Evolutionary conservation across 805 yeast genomes (phyloP).

Genomic region (Komagataella pastoris): DNA sequence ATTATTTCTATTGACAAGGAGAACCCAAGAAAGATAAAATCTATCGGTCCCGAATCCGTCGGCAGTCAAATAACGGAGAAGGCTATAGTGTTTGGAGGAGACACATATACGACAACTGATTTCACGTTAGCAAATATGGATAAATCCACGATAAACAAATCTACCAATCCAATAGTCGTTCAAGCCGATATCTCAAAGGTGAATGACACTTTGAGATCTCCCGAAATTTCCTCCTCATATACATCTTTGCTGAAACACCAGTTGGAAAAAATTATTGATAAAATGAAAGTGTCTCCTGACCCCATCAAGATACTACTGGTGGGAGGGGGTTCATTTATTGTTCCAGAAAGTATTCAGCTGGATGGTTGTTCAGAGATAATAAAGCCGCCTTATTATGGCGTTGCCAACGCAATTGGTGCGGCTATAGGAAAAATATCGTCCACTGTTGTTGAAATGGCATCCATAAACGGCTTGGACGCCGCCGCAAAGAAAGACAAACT

Average conservation of each 20-base stretch:
- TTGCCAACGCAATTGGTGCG: slow-evolving; percentile 39
- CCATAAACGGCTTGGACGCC: slow-evolving; percentile 2
- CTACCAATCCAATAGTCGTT: slow-evolving; percentile 17
- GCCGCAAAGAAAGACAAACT: slow-evolving; percentile 10
- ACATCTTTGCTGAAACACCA: slow-evolving; percentile 8
- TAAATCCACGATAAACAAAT: slow-evolving; percentile 1
- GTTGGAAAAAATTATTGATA: slow-evolving; percentile 26
- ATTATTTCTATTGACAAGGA: slow-evolving; percentile 18
- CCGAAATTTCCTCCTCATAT: background rate
- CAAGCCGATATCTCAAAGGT: slow-evolving; percentile 7
- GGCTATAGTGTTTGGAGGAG: slow-evolving; percentile 29
- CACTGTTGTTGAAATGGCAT: slow-evolving; percentile 5
- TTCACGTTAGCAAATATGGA: slow-evolving; percentile 15
- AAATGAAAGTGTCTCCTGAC: slow-evolving; percentile 30
- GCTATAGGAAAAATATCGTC: slow-evolving; percentile 31
- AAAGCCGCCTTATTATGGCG: slow-evolving; percentile 25
- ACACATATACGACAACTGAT: slow-evolving; percentile 24
- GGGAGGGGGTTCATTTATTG: slow-evolving; percentile 37
- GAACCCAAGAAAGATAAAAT: slow-evolving; percentile 5
- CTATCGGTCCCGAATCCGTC: slow-evolving; percentile 35
- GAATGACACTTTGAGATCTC: slow-evolving; percentile 1
- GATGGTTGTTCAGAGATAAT: slow-evolving; percentile 28
- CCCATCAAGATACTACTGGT: slow-evolving; percentile 29
- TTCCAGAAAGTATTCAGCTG: slow-evolving; percentile 15
- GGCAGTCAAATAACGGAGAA: slow-evolving; percentile 24